These are phyloP conservation scores for Cryptococcus jaspeensis DNA, from an alignment of 1,284 basidiomycete genomes.

Conservation along the genomic window DNA sequence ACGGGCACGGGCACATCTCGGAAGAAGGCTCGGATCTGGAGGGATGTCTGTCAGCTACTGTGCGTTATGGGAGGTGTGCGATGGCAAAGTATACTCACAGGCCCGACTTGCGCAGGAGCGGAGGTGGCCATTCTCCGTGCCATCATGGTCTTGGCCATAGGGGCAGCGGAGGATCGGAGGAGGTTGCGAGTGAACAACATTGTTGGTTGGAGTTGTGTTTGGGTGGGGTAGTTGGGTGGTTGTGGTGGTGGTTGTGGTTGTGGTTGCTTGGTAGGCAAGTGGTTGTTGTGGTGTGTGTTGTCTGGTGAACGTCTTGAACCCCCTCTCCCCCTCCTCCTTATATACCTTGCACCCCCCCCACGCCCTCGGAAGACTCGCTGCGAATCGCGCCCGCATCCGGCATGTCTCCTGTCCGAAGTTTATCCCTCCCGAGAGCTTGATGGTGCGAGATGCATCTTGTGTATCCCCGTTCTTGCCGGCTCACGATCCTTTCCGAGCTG, in stretches of 20 bases:
- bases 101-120: conserved; percentile 7
- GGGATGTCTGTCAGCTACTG: neutral
- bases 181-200: conserved; percentile 15
- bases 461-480: no score
- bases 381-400: no score
- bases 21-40: conserved; percentile 18
- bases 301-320: no score
- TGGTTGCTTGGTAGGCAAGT: neutral
- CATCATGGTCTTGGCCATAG: conserved; percentile 9
- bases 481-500: no score
- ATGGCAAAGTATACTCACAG: neutral
- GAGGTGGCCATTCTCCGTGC: conserved; percentile 7
- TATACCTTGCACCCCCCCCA: no score
- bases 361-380: no score
- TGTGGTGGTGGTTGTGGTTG: conserved; percentile 4
- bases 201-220: neutral
- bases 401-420: no score
- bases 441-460: no score
- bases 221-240: neutral
- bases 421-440: no score
- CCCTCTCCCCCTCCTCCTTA: no score
- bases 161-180: conserved; percentile 11
- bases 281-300: no score
- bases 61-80: neutral
- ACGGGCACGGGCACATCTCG: conserved; percentile 17